Base-by-base conservation (phyloP, 768 basidiomycete genomes). In the Tulasnella sp. region DNA sequence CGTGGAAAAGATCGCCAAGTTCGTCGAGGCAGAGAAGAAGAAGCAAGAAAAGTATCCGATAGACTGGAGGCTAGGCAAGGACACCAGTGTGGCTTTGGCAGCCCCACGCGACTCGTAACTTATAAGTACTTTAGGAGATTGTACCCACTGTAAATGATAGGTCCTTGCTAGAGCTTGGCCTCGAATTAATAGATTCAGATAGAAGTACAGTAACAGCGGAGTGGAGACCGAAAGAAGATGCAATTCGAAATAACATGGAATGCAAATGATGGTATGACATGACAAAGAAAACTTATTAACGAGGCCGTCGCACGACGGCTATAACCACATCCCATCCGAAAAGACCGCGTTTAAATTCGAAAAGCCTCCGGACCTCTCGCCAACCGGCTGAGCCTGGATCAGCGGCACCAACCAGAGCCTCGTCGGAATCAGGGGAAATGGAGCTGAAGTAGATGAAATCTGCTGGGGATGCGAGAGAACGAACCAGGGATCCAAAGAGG, bases 301-400 rank as follows among this genome's bases (percentile, higher is more conserved):
- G 31, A 38, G 71, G 92, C 80, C 94, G 87, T 80, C 93, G 88
- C 52, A 96, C 94, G 40, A 93, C 90, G 19, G 95, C 95, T 77
- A 97, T 88, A 87, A 95, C 92, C 80, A 96, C 89, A 84, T 96
- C 95, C 93, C 94, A 95, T 72, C 94, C 93, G 36, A 93, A 92
- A 21, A 91, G 87, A 77, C 95, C 86, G 82, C 93, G 92, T 87
- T 94, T 94, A 82, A 95, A 87, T 85, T 97, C 94, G 42, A 96
- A 83, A 83, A 98, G 84, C 82, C 96, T 87, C 82, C 89, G 89
- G 80, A 97, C 91, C 87, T 97, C 96, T 81, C 94, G 87, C 96
- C 96, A 98, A 38, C 92, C 92, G 24, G 84, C 84, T 38, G 84
- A 77, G 86, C 88, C 80, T 90, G 16, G 52, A 19, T 71, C 76